Evolutionary conservation across 208 protist species (phyloP).

Genomic region (Angomonas ambiguus): DNA sequence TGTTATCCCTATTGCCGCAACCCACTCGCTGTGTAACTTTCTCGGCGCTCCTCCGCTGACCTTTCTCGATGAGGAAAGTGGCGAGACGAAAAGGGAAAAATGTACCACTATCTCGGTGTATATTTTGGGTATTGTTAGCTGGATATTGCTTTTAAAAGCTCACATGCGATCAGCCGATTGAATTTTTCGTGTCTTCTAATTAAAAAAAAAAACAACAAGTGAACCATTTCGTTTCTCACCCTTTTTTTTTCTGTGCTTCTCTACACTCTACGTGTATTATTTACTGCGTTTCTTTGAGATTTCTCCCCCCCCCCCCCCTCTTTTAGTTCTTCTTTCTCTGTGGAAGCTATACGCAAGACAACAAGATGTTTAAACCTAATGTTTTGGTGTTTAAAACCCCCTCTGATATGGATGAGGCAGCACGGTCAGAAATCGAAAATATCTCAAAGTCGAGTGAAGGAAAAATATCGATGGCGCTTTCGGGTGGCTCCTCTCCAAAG

Average conservation of each 20-base stretch:
- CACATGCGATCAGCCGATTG: no score
- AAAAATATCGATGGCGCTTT: conserved; percentile 40
- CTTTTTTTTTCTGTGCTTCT: no score
- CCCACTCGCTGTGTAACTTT: conserved; percentile 64
- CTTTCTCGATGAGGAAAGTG: conserved; percentile 12
- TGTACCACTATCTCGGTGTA: conserved; percentile 12
- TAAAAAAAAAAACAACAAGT: no score
- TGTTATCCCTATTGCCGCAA: conserved; percentile 31
- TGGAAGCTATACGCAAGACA: not conserved
- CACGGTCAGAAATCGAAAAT: conserved; percentile 36
- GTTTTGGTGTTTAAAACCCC: conserved; percentile 34
- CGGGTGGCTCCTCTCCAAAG: conserved; percentile 72
- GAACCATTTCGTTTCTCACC: no score
- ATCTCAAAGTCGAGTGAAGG: conserved; percentile 5
- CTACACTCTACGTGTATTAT: no score
- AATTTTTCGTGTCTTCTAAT: no score
- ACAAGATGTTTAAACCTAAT: conserved; percentile 24
- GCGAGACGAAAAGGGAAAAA: not conserved
- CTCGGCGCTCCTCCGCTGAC: conserved; percentile 44
- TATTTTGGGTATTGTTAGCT: conserved; percentile 15
- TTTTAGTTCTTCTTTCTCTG: no score
- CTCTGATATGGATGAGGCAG: conserved; percentile 30
- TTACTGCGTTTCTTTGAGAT: conserved; percentile 8
- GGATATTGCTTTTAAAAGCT: conserved; percentile 9
- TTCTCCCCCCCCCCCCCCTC: no score